Base-by-base conservation (phyloP, 495 filamentous ascomycete genomes). In the Tuber calosporum region DNA sequence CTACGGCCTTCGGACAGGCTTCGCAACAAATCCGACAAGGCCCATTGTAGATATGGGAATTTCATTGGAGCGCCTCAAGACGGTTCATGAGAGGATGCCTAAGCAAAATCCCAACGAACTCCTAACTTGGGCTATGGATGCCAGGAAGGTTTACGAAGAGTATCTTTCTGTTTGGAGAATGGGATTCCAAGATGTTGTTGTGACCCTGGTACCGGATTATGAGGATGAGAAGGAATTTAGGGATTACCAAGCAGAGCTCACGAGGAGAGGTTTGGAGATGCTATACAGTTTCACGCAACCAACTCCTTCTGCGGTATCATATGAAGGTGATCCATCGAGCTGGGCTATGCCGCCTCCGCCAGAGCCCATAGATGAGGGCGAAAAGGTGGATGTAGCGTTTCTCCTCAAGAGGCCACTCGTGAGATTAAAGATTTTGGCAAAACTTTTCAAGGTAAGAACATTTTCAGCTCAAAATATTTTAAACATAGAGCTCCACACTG, bases 31-130 rank as follows among this genome's bases (percentile, higher is more conserved):
- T 72, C 88, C 94, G 75, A 94, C 91, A 13, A 92, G 91, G 79
- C 91, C 94, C 8, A 97, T 99, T 68, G 88, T 97, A 30, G 90
- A 93, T 77, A 98, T 99, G 94, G 95, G 95, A 7, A 86, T 97
- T 69, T 88, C 90, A 19, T 87, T 98, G 8, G 93, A 99, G 81
- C 89, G 91, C 69, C 83, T 99, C 43, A 92, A 91, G 81, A 88
- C 87, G 19, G 83, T 91, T 36, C 95, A 99, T 82, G 90, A 87
- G 75, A 87, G 88, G 26, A 91, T 95, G 39, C 93, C 93, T 1
- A 86, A 90, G 69, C 85, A 89, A 26, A 86, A 93, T 79, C 81
- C 88, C 19, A 87, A 90, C 67, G 85, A 87, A 15, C 84, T 99
- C 40, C 84, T 95, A 36, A 84, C 84, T 20, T 99, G 96, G 96